Percentiles rank a stretch among this genome's conserved stretches.
Evolutionary conservation across 352 stramenopile species (phyloP).

Genomic region (Phytophthora niederhauseri): DNA sequence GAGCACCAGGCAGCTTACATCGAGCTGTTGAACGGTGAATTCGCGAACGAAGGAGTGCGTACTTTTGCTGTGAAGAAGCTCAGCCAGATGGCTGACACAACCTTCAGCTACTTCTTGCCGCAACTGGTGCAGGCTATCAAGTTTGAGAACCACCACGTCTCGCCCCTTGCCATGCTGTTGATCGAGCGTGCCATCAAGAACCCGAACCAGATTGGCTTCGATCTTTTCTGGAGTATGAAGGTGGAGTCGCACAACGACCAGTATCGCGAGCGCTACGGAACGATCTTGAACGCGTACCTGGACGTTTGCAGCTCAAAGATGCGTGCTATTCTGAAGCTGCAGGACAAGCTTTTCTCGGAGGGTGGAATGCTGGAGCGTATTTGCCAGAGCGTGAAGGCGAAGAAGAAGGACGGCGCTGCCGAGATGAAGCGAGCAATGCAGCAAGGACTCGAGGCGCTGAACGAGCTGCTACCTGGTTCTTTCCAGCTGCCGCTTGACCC

Average conservation of each 20-base stretch:
- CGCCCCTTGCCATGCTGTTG: conserved; percentile 67
- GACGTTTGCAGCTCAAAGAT: conserved; percentile 89
- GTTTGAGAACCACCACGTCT: conserved; percentile 85
- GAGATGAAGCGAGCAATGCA: conserved; percentile 79
- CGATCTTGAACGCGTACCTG: conserved; percentile 74
- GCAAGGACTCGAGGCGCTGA: conserved; percentile 73
- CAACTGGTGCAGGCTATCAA: conserved; percentile 91
- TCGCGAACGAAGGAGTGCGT: conserved; percentile 71
- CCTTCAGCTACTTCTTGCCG: conserved; percentile 85
- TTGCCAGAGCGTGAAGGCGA: conserved; percentile 75
- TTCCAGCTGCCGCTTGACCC: conserved; percentile 87
- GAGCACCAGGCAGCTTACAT: conserved; percentile 79
- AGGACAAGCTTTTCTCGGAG: conserved; percentile 78
- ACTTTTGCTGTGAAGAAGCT: conserved; percentile 77
- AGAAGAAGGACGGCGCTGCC: conserved; percentile 67
- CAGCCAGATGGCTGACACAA: conserved; percentile 75
- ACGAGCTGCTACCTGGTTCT: conserved; percentile 71
- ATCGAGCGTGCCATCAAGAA: conserved; percentile 86
- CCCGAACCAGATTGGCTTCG: conserved; percentile 82
- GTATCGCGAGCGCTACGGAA: conserved; percentile 75
- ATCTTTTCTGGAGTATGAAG: conserved; percentile 88
- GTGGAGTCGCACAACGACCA: conserved; percentile 80
- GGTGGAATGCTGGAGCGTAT: conserved; percentile 81
- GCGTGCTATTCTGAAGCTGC: conserved; percentile 89
- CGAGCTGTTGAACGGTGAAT: conserved; percentile 76